Evolutionary conservation across 106 monocot species (phyloP), one percentile per base, ranked within the genome.

Genomic region (Ottelia alismoides): DNA sequence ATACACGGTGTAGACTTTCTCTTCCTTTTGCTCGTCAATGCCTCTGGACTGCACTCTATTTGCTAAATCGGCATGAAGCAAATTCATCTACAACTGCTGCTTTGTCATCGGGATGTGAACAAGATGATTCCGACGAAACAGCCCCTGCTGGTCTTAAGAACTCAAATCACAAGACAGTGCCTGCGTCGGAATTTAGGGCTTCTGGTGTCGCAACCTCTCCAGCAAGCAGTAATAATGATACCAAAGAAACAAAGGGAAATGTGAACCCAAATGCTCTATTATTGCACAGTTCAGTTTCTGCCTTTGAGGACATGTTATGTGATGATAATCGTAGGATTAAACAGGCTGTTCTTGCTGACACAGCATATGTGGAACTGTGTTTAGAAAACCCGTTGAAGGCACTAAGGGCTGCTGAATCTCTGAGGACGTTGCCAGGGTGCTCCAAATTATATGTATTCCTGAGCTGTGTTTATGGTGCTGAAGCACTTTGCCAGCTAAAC

Each of bases 401-500:
- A 32, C 62, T 80, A 7, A 65, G 70, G 27, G 54, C 58, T 60
- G 73, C 76, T 47, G 80, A 31, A 31, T 27, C 22, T 11, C 79
- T 89, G 51, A 55, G 65, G 26, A 64, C 74, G 28, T 70, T 84
- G 45, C 72, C 73, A 25, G 68, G 58, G 5, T 84, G 79, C 52
- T 89, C 89, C 25, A 80, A 61, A 64, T 72, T 72, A 30, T 77
- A 72, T 49, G 3, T 47, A 3, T 89, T 84, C 69, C 62, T 89
- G 2, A 65, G 74, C 47, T 71, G 61, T 61, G 51, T 74, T 47
- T 89, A 89, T 71, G 76, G 83, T 1, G 89, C 83, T 20, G 89
- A 89, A 77, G 83, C 89, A 58, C 76, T 84, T 9, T 89, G 89
- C 50, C 50, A 35, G 19, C 74, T 89, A 21, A 80, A 80, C 63